phyloP scores from a whole-genome alignment of 768 basidiomycete genomes.

The Leccinum sublutescens region DNA sequence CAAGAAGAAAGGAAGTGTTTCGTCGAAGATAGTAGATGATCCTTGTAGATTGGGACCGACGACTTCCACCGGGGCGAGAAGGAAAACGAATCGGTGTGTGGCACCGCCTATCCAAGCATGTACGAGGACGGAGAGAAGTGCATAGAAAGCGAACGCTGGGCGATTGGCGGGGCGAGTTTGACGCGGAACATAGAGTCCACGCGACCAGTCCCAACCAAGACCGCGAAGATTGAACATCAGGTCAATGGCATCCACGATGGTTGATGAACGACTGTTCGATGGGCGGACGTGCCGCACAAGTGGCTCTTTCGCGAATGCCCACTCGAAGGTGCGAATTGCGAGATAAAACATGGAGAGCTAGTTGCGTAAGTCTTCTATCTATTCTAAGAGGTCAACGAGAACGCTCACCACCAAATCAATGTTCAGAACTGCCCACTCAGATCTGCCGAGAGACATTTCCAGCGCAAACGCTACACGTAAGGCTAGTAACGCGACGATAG shows the following conservation, averaged over 20 bases:
- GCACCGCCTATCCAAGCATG: constrained; percentile 44
- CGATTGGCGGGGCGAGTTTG: constrained; percentile 43
- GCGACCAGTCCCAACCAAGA: constrained; percentile 60
- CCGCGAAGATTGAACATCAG: constrained; percentile 56
- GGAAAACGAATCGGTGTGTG: constrained; percentile 48
- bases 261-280: background rate
- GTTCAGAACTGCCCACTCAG: constrained; percentile 6
- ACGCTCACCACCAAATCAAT: constrained; percentile 12
- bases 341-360: constrained; percentile 17
- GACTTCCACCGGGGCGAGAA: constrained; percentile 38
- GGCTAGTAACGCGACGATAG: constrained; percentile 42
- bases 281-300: constrained; percentile 13
- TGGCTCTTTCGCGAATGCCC: constrained; percentile 14
- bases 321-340: constrained; percentile 15
- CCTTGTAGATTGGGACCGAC: constrained; percentile 24
- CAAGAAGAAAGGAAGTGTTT: constrained; percentile 26
- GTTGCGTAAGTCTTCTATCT: background rate
- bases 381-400: background rate
- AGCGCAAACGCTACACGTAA: constrained; percentile 36
- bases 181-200: constrained; percentile 24
- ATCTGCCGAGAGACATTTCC: constrained; percentile 9
- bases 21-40: constrained; percentile 30
- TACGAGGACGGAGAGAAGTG: constrained; percentile 32
- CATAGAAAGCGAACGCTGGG: constrained; percentile 36
- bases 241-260: constrained; percentile 44